Conservation (phyloP, 2,329 filamentous ascomycete genomes). For the Penicillium sp. region DNA sequence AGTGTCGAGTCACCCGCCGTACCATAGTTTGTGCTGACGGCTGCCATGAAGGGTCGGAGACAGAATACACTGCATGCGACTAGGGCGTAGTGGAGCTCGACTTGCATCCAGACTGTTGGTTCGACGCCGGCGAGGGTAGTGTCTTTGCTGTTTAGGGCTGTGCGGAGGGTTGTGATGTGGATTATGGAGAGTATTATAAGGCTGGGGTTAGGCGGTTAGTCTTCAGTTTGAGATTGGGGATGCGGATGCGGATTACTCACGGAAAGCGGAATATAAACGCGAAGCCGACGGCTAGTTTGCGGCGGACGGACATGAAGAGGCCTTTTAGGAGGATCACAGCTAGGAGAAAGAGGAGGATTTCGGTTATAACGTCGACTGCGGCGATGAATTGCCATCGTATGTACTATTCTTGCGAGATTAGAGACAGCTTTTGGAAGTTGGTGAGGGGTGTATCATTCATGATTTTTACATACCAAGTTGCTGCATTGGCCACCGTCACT, state of each 20-base stretch:
- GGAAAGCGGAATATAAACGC: constrained; percentile 38
- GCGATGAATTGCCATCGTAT: constrained; percentile 37
- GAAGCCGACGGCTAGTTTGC: constrained; percentile 33
- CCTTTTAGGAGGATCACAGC: constrained; percentile 30
- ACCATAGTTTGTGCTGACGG: constrained; percentile 38
- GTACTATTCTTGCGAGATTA: constrained; percentile 18
- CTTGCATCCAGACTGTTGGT: constrained; percentile 39
- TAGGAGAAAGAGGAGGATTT: constrained; percentile 33
- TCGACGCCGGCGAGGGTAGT: constrained; percentile 35
- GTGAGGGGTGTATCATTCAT: not conserved
- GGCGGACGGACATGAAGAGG: constrained; percentile 34
- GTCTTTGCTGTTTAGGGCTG: constrained; percentile 31
- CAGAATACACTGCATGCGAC: constrained; percentile 40
- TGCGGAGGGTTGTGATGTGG: constrained; percentile 34
- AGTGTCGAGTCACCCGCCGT: constrained; percentile 33
- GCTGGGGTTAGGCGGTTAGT: constrained; percentile 21
- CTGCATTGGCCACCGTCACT: constrained; percentile 24
- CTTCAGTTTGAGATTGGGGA: not conserved
- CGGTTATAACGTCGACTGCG: constrained; percentile 36
- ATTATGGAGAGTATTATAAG: constrained; percentile 38
- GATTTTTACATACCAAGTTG: constrained; percentile 22
- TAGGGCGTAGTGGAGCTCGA: constrained; percentile 36
- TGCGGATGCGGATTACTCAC: constrained; percentile 26
- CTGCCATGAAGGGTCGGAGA: constrained; percentile 38
- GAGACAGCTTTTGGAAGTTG: not conserved